Evolutionary conservation across 2,329 filamentous ascomycete genomes (phyloP).

Genomic region (Incumbomyces lentus): DNA sequence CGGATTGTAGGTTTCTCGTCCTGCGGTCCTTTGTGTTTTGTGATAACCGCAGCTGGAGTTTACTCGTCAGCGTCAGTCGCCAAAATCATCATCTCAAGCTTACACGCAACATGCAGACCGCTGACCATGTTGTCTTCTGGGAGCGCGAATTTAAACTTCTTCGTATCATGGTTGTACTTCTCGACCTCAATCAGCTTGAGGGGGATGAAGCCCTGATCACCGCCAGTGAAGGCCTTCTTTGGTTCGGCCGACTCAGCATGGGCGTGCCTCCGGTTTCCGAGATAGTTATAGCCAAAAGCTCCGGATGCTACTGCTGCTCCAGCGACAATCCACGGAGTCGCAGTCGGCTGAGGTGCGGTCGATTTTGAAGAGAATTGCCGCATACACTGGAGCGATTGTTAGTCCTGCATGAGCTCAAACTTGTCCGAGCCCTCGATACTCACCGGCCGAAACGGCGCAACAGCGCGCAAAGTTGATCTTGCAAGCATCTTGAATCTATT

Average conservation of each 20-base stretch:
- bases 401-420: not conserved
- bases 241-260: slow-evolving; percentile 22
- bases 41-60: slow-evolving; percentile 59
- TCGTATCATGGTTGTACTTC: slow-evolving; percentile 85
- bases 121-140: slow-evolving; percentile 75
- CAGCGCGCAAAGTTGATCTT: slow-evolving; percentile 53
- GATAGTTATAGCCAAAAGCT: slow-evolving; percentile 44
- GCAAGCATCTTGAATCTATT: slow-evolving; percentile 51
- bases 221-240: slow-evolving; percentile 59
- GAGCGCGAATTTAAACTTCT: slow-evolving; percentile 79
- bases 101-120: slow-evolving; percentile 68
- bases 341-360: slow-evolving; percentile 43
- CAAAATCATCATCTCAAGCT: slow-evolving; percentile 19
- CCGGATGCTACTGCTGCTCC: slow-evolving; percentile 49
- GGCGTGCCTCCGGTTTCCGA: slow-evolving; percentile 23
- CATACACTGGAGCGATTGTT: slow-evolving; percentile 39
- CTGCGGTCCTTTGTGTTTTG: slow-evolving; percentile 78
- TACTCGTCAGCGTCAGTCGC: slow-evolving; percentile 6
- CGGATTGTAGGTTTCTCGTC: slow-evolving; percentile 78
- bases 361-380: slow-evolving; percentile 62
- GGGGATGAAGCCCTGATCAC: slow-evolving; percentile 79
- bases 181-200: slow-evolving; percentile 71
- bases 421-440: slow-evolving; percentile 24
- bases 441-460: slow-evolving; percentile 57
- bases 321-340: slow-evolving; percentile 28